phyloP scores from a whole-genome alignment of 1,284 basidiomycete species.

The Waitea zeae region DNA sequence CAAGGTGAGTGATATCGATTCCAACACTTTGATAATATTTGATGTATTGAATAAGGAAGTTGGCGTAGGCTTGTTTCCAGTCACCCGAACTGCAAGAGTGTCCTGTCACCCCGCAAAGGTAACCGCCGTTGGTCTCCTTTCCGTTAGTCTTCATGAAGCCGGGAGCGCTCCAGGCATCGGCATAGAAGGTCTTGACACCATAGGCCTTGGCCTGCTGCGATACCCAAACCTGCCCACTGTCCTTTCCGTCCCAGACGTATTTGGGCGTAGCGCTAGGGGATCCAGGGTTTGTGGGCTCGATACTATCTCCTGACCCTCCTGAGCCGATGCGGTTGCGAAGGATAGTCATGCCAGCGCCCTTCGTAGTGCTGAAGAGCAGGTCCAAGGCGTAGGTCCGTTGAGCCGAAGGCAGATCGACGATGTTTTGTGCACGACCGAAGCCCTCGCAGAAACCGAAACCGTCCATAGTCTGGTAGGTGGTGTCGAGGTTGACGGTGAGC shows the following conservation, averaged over 20 bases:
- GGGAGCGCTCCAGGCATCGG: constrained; percentile 11
- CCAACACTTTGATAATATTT: constrained; percentile 8
- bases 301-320: constrained; percentile 8
- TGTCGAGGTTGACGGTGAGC: constrained; percentile 5
- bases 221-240: constrained; percentile 10
- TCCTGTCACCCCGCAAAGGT: constrained; percentile 11
- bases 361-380: constrained; percentile 9
- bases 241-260: constrained; percentile 8
- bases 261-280: constrained; percentile 7
- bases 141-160: constrained; percentile 11
- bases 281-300: constrained; percentile 8
- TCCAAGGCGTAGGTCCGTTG: constrained; percentile 8
- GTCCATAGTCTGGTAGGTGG: constrained; percentile 10
- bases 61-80: constrained; percentile 13
- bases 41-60: constrained; percentile 10
- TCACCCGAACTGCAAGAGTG: constrained; percentile 9
- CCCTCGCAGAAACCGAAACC: constrained; percentile 11
- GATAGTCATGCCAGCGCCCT: constrained; percentile 10
- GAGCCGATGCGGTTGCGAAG: constrained; percentile 11
- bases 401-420: constrained; percentile 6
- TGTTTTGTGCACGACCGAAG: constrained; percentile 9
- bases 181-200: constrained; percentile 11
- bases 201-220: constrained; percentile 10
- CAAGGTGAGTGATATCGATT: constrained; percentile 10
- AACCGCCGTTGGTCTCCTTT: constrained; percentile 7